Percentiles rank a stretch among this genome's conserved stretches.
Conservation (phyloP, 768 basidiomycete genomes). For the Cubamyces sp. region DNA sequence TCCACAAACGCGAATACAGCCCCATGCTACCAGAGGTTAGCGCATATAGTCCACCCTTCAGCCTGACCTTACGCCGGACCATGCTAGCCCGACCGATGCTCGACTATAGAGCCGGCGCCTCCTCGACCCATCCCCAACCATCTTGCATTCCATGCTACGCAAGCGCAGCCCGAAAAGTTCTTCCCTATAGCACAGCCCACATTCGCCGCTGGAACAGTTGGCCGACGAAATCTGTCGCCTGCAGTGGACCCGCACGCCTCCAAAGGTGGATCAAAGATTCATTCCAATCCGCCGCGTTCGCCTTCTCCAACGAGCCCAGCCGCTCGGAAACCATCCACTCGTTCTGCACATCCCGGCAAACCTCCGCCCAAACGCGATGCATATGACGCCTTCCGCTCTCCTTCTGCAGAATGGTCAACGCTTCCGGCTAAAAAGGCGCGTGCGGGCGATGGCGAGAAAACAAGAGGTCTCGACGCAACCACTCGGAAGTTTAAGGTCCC, state of each 20-base stretch:
- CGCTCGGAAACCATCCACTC: neutral
- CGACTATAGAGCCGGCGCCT: too few species aligned
- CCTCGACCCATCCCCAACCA: too few species aligned
- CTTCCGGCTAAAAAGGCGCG: constrained; percentile 21
- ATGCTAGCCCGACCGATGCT: too few species aligned
- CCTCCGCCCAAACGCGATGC: constrained; percentile 23
- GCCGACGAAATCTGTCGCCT: too few species aligned
- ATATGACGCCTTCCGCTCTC: constrained; percentile 30
- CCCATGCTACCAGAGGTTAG: neutral
- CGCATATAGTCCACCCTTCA: neutral
- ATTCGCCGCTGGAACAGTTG: too few species aligned
- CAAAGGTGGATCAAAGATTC: too few species aligned
- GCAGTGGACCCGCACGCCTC: too few species aligned
- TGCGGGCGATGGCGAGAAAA: neutral
- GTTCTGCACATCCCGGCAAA: neutral
- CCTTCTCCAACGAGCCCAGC: neutral
- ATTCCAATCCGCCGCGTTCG: neutral
- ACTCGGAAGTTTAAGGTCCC: constrained; percentile 12
- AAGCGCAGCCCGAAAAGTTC: too few species aligned
- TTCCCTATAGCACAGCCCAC: too few species aligned
- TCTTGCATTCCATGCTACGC: too few species aligned
- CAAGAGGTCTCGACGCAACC: neutral
- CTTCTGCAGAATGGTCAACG: constrained; percentile 33
- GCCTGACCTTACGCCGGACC: too few species aligned
- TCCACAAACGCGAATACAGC: constrained; percentile 2